Conservation (phyloP, 768 basidiomycete genomes). For the Lactifluus subvellereus region DNA sequence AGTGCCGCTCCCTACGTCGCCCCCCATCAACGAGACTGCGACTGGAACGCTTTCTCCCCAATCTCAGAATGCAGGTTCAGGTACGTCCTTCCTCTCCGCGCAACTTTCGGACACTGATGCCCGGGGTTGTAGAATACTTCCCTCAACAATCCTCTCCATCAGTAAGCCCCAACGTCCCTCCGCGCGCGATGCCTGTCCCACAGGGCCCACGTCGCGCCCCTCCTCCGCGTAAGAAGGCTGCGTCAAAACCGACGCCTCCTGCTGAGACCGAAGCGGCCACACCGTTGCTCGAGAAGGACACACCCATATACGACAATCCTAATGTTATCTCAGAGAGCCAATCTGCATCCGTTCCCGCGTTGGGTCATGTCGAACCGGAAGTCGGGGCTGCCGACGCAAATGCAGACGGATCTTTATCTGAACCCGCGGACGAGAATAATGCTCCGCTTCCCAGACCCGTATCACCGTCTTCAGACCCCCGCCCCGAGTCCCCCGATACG, state of each 20-base stretch:
- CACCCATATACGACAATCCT: background rate
- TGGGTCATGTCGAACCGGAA: background rate
- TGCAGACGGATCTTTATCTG: background rate
- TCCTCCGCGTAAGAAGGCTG: constrained; percentile 31
- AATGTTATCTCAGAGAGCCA: background rate
- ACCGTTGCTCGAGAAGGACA: background rate
- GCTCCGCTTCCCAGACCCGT: background rate
- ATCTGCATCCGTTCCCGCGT: background rate
- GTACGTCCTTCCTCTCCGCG: background rate
- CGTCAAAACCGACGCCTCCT: constrained; percentile 6
- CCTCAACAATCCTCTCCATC: constrained; percentile 1
- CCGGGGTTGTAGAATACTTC: constrained; percentile 8
- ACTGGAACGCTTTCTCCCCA: background rate
- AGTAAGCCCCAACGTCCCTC: constrained; percentile 8
- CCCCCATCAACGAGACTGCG: background rate
- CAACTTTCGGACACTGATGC: background rate
- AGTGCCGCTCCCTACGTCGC: constrained; percentile 11
- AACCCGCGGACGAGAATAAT: background rate
- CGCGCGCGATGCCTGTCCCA: constrained; percentile 32
- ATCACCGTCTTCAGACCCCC: constrained; percentile 10
- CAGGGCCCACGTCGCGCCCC: constrained; percentile 35
- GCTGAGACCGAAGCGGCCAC: background rate
- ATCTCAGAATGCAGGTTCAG: background rate
- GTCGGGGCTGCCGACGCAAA: background rate
- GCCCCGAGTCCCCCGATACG: constrained; percentile 4